A percentile compares a stretch with the other conserved stretches of the same genome.
Evolutionary conservation across 306 rosid genomes (phyloP).

Genomic region (Citrullus amarus): DNA sequence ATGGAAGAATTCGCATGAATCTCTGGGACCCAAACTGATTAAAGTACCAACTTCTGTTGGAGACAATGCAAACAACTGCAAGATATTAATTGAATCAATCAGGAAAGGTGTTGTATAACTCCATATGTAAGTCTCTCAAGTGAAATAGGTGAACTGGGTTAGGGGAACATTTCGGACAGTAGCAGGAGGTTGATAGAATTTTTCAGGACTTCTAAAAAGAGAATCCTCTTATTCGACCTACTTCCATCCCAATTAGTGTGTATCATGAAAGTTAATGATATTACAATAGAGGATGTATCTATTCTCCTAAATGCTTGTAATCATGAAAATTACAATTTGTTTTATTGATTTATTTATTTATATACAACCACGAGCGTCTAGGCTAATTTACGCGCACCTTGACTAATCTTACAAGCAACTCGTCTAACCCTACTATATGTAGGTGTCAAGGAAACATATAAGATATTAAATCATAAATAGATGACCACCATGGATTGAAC

Average conservation of each 20-base stretch:
- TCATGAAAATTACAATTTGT: not conserved
- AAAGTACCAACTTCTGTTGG: slow-evolving; percentile 83
- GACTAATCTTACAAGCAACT: no score
- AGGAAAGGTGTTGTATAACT: not conserved
- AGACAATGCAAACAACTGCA: slow-evolving; percentile 62
- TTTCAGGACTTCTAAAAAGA: not conserved
- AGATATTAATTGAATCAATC: slow-evolving; percentile 1
- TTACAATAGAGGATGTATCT: not conserved
- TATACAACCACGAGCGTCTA: no score
- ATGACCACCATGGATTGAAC: no score
- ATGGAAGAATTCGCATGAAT: slow-evolving; percentile 85
- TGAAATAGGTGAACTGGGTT: not conserved
- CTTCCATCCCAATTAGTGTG: not conserved
- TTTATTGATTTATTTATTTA: no score
- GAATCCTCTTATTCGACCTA: not conserved
- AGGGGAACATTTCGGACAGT: not conserved
- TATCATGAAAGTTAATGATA: not conserved
- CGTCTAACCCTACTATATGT: no score
- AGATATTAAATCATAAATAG: no score
- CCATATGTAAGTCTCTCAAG: not conserved
- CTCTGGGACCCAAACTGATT: slow-evolving; percentile 65
- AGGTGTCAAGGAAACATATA: no score
- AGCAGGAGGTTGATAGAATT: not conserved
- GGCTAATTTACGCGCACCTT: no score
- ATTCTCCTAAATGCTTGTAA: not conserved